Conservation (phyloP, 495 filamentous ascomycete species). For the Jackrogersella multiformis region DNA sequence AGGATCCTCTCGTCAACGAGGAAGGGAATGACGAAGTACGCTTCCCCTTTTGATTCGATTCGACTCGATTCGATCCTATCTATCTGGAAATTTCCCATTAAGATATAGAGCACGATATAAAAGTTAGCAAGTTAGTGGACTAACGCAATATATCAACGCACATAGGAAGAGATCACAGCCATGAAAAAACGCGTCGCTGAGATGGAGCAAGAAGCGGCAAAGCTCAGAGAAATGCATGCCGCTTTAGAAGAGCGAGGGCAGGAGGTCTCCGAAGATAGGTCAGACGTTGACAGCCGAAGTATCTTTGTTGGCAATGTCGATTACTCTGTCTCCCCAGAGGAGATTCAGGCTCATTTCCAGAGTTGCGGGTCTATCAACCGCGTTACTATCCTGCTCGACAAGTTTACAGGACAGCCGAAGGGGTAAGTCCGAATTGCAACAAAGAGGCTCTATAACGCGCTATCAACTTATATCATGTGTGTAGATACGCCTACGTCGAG, state of each 20-base stretch:
- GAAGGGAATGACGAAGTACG: slow-evolving; percentile 59
- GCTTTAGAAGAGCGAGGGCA: slow-evolving; percentile 84
- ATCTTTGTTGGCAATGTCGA: slow-evolving; percentile 99
- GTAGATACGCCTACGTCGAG: slow-evolving; percentile 98
- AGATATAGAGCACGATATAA: not conserved
- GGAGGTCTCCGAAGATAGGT: slow-evolving; percentile 88
- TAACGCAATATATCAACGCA: slow-evolving; percentile 37
- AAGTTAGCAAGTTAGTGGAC: slow-evolving; percentile 9
- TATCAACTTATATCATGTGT: slow-evolving; percentile 9
- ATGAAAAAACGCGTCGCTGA: slow-evolving; percentile 99
- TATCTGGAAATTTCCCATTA: not conserved
- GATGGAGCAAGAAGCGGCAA: slow-evolving; percentile 98
- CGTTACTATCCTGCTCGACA: slow-evolving; percentile 96
- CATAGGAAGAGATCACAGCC: slow-evolving; percentile 85
- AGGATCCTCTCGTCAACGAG: slow-evolving; percentile 50
- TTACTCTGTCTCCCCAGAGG: slow-evolving; percentile 96
- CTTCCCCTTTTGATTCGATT: slow-evolving; percentile 8
- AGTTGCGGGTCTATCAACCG: slow-evolving; percentile 97
- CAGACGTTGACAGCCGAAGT: slow-evolving; percentile 93
- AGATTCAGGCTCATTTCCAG: slow-evolving; percentile 99
- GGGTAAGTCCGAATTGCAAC: slow-evolving; percentile 67
- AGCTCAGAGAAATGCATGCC: slow-evolving; percentile 96
- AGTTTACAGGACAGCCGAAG: slow-evolving; percentile 98
- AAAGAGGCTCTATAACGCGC: slow-evolving; percentile 15
- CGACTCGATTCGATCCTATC: too few species aligned